Evolutionary conservation across 352 stramenopile genomes (phyloP).

Genomic region (Saprolegnia diclina): DNA sequence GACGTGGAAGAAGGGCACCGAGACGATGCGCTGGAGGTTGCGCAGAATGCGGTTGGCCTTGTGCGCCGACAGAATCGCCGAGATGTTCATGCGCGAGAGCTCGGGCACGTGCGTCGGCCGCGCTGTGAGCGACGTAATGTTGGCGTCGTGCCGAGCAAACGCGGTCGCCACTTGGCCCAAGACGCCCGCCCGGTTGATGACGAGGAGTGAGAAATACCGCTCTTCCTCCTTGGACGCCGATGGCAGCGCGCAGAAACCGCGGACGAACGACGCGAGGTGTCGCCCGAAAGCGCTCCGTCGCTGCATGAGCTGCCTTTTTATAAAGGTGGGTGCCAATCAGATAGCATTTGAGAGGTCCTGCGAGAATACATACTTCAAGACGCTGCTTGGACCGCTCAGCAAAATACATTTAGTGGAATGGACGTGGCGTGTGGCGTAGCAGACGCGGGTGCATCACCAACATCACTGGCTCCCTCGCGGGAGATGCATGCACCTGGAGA

Average conservation of each 20-base stretch:
- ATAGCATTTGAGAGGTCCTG: too few species aligned
- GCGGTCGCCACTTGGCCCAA: slow-evolving; percentile 63
- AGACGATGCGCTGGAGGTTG: slow-evolving; percentile 52
- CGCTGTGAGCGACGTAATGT: slow-evolving; percentile 67
- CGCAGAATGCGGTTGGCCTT: slow-evolving; percentile 54
- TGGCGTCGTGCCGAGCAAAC: slow-evolving; percentile 63
- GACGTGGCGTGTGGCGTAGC: too few species aligned
- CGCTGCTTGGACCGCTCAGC: too few species aligned
- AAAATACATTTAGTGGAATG: too few species aligned
- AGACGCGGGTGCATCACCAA: too few species aligned
- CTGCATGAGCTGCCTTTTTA: too few species aligned
- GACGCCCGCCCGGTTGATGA: slow-evolving; percentile 62
- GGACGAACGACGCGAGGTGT: neutral
- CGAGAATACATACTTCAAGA: too few species aligned
- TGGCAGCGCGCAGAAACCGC: neutral
- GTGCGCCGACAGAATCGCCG: slow-evolving; percentile 46
- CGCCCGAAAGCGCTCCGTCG: neutral
- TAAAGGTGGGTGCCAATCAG: too few species aligned
- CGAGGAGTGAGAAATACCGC: slow-evolving; percentile 66
- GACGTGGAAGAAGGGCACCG: slow-evolving; percentile 74
- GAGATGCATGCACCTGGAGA: too few species aligned
- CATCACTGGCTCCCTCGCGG: too few species aligned
- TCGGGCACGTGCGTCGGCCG: slow-evolving; percentile 65
- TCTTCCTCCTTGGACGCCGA: slow-evolving; percentile 35
- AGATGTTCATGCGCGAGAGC: slow-evolving; percentile 70